A percentile compares a stretch with the other conserved stretches of the same genome.
Conservation (phyloP, 1,284 basidiomycete genomes). For the Peniophora sp. region DNA sequence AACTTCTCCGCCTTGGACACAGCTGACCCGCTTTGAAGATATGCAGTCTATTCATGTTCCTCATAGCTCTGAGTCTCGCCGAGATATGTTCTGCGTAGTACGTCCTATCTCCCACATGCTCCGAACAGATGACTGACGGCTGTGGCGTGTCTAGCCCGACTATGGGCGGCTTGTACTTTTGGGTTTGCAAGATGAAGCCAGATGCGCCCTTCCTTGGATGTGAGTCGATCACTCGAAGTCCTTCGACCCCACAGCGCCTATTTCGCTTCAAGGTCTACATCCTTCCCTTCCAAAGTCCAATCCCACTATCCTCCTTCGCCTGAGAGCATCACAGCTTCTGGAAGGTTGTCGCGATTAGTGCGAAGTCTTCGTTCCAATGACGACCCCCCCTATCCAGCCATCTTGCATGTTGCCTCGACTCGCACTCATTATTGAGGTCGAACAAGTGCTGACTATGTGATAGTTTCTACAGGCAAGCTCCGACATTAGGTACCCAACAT, state of each 20-base stretch:
- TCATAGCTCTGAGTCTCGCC: constrained; percentile 48
- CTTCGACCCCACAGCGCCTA: neutral
- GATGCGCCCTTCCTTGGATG: constrained; percentile 47
- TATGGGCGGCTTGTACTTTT: constrained; percentile 54
- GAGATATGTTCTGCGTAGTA: constrained; percentile 57
- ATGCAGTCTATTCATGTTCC: constrained; percentile 52
- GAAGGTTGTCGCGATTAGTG: too few species aligned
- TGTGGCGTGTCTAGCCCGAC: constrained; percentile 38
- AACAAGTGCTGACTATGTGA: too few species aligned
- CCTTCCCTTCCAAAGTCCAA: too few species aligned
- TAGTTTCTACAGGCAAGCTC: too few species aligned
- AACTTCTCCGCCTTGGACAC: neutral
- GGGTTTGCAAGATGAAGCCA: constrained; percentile 60
- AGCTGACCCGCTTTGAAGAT: constrained; percentile 25
- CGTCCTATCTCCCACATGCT: constrained; percentile 14
- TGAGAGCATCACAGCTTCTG: constrained; percentile 3
- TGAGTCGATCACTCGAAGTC: constrained; percentile 20
- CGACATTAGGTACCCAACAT: too few species aligned
- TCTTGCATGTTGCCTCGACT: too few species aligned
- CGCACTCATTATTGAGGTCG: too few species aligned
- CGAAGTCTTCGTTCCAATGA: too few species aligned
- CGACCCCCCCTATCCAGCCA: too few species aligned
- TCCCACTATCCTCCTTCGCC: neutral
- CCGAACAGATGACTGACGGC: neutral
- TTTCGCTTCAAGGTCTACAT: neutral